Base-by-base conservation (phyloP, 2,329 filamentous ascomycete genomes). In the Orbilia brochopaga region DNA sequence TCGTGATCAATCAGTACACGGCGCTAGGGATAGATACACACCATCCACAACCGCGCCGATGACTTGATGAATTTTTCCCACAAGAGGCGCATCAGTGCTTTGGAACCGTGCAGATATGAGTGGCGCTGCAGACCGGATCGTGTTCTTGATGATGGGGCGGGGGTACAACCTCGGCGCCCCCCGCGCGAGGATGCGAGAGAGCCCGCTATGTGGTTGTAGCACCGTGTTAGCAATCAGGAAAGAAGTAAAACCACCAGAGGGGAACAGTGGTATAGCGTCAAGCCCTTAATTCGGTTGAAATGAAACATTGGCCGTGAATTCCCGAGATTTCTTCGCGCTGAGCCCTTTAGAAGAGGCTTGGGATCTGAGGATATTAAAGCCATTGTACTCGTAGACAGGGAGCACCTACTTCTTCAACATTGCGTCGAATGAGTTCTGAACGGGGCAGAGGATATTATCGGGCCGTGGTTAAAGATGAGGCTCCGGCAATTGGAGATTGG, bases 41-140 rank as follows among this genome's bases (percentile, higher is more conserved):
- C 91, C 92, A 85, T 97, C 94, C 79, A 97, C 94, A 81, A 97
- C 92, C 85, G 94, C 93, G 90, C 94, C 92, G 84, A 97, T 97
- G 83, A 97, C 92, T 85, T 92, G 84, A 81, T 86, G 83, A 80
- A 87, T 84, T 82, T 85, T 88, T 80, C 88, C 88, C 81, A 84
- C 81, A 77, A 82, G 81, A 65, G 79, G 51, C 67, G 83, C 79
- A 76, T 86, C 84, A 76, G 85, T 84, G 79, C 83, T 85, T 78
- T 87, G 87, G 79, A 85, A 86, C 77, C 87, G 83, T 78, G 86
- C 83, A 77, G 82, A 80, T 74, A 88, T 80, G 75, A 85, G 84
- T 75, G 86, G 85, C 70, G 84, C 80, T 23, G 65, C 58, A 80
- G 83, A 84, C 80, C 81, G 82, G 79, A 84, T 80, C 78, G 83